Base-by-base conservation (phyloP, 2,329 filamentous ascomycete species). In the Phyllosticta ampelicida region DNA sequence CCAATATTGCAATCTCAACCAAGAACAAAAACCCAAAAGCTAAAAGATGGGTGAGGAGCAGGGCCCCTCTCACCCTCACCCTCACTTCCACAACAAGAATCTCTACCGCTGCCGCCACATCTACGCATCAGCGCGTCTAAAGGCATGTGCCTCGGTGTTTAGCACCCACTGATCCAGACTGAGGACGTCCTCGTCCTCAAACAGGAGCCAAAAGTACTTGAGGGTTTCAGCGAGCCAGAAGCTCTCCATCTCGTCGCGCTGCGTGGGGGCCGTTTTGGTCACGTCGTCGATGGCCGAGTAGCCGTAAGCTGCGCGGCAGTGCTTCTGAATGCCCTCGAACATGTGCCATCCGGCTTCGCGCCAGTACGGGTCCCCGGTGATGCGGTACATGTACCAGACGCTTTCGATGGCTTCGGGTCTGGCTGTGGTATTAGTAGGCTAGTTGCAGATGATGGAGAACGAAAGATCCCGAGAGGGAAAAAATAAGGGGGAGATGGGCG, bases 351-450 rank as follows among this genome's bases (percentile, higher is more conserved):
- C 87, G 67, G 83, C 83, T 60, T 86, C 80, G 66, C 82, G 82
- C 78, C 84, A 86, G 53, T 76, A 73, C 1, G 76, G 63, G 62
- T 88, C 82, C 23, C 86, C 87, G 0, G 86, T 90, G 60, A 89
- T 77, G 59, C 87, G 81, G 69, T 86, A 89, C 76, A 92, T 82
- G 67, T 89, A 81, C 70, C 89, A 92, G 4, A 94, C 81, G 13
- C 84, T 87, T 74, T 92, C 88, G 56, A 92, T 89, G 1, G 87
- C 87, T 72, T 92, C 88, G 19, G 87, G 87, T 8, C 73, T 65
- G 51, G 28, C 3, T 4, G 51, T 36, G n/a, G 29, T 21, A 28
- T 52, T 36, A 51, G 54, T 48, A n/a, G 23, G 16, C 23, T 3
- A 26, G 2, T 20, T 30, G 4, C 2, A 5, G n/a, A 9, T 6